A percentile compares a stretch with the other conserved stretches of the same genome.
These are phyloP conservation scores for Vachellia pachyceras DNA, from an alignment of 306 rosid genomes.

Conservation along the genomic window DNA sequence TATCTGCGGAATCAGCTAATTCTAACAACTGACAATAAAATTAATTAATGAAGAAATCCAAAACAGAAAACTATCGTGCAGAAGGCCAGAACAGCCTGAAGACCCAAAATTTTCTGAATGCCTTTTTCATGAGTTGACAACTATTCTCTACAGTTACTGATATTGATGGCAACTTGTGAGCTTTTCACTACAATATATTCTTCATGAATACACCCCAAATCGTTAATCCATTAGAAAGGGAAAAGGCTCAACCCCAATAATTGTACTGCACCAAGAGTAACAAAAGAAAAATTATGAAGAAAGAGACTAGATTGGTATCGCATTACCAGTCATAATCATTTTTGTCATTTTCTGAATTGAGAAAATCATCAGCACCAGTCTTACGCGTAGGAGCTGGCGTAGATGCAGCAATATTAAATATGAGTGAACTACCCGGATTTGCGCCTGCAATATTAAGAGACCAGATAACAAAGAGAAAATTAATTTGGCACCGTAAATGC, in stretches of 20 bases:
- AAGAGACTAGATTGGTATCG: constrained; percentile 12
- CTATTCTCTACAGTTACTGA: background rate
- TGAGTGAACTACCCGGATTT: constrained; percentile 58
- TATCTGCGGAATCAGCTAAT: background rate
- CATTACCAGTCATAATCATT: constrained; percentile 95
- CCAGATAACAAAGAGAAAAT: constrained; percentile 22
- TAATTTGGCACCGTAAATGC: background rate
- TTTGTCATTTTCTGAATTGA: constrained; percentile 81
- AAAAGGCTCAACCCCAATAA: background rate
- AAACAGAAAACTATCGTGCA: background rate
- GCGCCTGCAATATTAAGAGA: constrained; percentile 50
- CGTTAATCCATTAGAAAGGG: constrained; percentile 8
- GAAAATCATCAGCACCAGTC: constrained; percentile 79
- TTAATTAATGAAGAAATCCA: background rate
- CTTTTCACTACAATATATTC: constrained; percentile 6
- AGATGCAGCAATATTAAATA: constrained; percentile 62
- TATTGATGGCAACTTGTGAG: constrained; percentile 15
- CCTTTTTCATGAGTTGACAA: background rate
- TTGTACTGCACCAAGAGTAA: constrained; percentile 3
- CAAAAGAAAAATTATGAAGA: constrained; percentile 12
- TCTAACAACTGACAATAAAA: background rate
- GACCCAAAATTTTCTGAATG: background rate
- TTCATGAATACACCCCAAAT: constrained; percentile 24
- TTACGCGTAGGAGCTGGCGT: constrained; percentile 60
- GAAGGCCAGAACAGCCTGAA: background rate